A percentile compares a stretch with the other conserved stretches of the same genome.
Conservation (phyloP, 1,284 basidiomycete genomes). For the Takashimella tepidaria region DNA sequence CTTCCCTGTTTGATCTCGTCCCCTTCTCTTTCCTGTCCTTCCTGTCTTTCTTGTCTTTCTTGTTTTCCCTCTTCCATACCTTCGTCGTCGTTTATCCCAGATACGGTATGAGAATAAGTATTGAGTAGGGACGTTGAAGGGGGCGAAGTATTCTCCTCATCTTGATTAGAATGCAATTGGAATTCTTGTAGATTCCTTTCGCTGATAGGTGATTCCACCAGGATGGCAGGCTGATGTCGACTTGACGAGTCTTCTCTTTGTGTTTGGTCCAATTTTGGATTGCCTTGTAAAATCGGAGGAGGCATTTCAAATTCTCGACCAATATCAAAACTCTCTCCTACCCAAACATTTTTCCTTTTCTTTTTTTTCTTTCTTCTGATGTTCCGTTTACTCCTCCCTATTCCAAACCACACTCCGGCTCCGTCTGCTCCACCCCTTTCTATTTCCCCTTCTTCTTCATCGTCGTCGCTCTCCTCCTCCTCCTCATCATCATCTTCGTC, state of each 20-base stretch:
- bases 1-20: too few species aligned
- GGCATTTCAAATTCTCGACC: slow-evolving; percentile 32
- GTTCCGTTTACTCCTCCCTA: neutral
- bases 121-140: too few species aligned
- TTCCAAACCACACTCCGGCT: neutral
- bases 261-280: too few species aligned
- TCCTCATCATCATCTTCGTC: slow-evolving; percentile 14
- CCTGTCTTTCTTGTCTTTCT: neutral
- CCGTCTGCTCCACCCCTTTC: neutral
- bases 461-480: slow-evolving; percentile 6
- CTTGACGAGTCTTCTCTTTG: neutral
- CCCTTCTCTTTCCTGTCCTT: neutral
- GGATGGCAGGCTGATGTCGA: neutral
- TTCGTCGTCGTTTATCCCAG: neutral
- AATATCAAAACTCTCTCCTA: slow-evolving; percentile 44
- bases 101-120: too few species aligned
- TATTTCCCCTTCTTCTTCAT: slow-evolving; percentile 4
- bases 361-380: slow-evolving; percentile 8
- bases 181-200: too few species aligned
- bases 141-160: too few species aligned
- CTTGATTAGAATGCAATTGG: too few species aligned
- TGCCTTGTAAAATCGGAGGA: neutral
- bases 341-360: slow-evolving; percentile 29
- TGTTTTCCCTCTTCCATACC: neutral
- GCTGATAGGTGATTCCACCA: neutral